Evolutionary conservation across 1,284 basidiomycete genomes (phyloP).

Genomic region (Uromyces viciae-fabae): DNA sequence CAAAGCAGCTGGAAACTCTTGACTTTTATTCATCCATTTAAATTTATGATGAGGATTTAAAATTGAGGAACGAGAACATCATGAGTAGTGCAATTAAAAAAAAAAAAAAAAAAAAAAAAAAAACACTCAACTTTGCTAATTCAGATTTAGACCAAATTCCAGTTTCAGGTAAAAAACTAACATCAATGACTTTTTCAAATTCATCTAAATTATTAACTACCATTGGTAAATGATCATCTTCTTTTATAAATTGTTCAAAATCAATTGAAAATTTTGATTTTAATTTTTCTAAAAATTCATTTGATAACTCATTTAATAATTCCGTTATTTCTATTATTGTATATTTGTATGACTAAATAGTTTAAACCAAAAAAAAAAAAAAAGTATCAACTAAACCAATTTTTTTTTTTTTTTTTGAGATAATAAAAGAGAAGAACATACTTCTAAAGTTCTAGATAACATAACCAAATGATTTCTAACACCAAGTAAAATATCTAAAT

Average conservation of each 20-base stretch:
- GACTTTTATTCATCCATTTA: no score
- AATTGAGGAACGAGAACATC: not conserved
- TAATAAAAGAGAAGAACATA: conserved; percentile 54
- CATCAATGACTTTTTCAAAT: conserved; percentile 70
- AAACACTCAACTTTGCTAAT: conserved; percentile 47
- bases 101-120: not conserved
- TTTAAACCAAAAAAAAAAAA: not conserved
- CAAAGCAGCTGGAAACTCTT: conserved; percentile 68
- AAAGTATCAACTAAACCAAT: no score
- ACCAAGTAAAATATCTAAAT: conserved; percentile 75
- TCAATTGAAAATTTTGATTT: conserved; percentile 75
- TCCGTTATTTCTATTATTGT: conserved; percentile 65
- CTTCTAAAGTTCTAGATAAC: conserved; percentile 91
- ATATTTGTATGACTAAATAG: conserved; percentile 31
- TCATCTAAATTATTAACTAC: conserved; percentile 70
- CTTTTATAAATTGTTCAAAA: conserved; percentile 78
- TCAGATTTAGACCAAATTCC: conserved; percentile 54
- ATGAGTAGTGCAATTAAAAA: conserved; percentile 10
- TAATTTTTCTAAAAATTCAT: conserved; percentile 79
- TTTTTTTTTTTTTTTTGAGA: no score
- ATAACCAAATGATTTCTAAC: conserved; percentile 79
- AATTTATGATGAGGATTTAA: conserved; percentile 54
- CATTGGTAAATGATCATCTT: conserved; percentile 92
- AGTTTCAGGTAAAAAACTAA: conserved; percentile 75
- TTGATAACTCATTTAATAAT: conserved; percentile 81